These are phyloP conservation scores for Sclerotinia sclerotiorum DNA, from an alignment of 2,329 filamentous ascomycete species.

Conservation along the genomic window DNA sequence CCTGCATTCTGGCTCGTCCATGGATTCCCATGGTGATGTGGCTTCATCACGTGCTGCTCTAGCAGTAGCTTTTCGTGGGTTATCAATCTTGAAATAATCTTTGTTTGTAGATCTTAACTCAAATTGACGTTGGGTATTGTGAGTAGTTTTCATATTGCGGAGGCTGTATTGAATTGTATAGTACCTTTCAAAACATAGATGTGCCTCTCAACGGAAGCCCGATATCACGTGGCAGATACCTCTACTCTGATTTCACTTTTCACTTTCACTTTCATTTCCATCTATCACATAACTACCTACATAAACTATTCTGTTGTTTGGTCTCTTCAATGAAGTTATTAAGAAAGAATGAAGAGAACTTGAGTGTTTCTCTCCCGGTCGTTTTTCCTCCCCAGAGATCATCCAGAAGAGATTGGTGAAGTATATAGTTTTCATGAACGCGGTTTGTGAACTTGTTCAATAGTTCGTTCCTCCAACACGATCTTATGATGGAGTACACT, in stretches of 20 bases:
- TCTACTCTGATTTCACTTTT: background rate
- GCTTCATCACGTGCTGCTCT: too few species aligned
- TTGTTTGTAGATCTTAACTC: too few species aligned
- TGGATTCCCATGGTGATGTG: too few species aligned
- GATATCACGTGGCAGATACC: background rate
- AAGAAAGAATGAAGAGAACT: background rate
- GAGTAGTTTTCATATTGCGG: too few species aligned
- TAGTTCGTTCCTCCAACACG: background rate
- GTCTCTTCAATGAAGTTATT: background rate
- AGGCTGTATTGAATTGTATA: too few species aligned
- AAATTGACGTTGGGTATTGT: too few species aligned
- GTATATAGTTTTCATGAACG: background rate
- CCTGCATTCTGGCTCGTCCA: too few species aligned
- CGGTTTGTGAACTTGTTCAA: background rate
- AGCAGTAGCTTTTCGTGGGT: too few species aligned
- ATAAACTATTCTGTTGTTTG: too few species aligned
- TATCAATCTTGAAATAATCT: too few species aligned
- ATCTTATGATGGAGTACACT: background rate
- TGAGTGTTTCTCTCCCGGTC: background rate
- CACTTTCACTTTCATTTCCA: conserved; percentile 5
- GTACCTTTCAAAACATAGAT: background rate
- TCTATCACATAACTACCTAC: background rate
- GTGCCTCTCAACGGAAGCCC: background rate
- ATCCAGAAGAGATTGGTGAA: background rate
- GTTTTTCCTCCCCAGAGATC: rapidly evolving